Evolutionary conservation across 768 basidiomycete species (phyloP).

Genomic region (Amanita rimosa): DNA sequence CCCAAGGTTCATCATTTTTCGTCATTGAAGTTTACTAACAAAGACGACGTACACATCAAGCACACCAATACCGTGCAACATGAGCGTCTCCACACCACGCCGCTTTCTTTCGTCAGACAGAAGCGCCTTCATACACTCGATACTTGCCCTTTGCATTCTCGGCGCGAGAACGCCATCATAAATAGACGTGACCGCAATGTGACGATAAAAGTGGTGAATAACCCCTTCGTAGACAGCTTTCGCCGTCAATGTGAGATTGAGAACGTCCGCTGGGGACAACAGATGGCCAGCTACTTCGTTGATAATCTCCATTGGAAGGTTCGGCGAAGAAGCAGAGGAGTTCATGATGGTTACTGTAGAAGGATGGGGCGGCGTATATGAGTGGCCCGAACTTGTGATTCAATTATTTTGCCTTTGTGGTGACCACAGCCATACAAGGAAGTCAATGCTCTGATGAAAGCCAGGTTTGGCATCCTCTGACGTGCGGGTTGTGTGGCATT

Average conservation of each 20-base stretch:
- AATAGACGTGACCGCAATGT: neutral
- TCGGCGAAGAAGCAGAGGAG: neutral
- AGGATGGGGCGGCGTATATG: neutral
- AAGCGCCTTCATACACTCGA: neutral
- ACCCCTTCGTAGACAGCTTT: neutral
- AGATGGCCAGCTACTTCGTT: neutral
- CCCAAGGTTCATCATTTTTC: no score
- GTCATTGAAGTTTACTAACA: no score
- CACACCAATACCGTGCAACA: neutral
- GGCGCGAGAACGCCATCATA: neutral
- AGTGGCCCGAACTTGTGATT: neutral
- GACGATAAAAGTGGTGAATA: neutral
- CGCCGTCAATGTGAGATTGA: neutral
- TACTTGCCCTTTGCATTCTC: neutral
- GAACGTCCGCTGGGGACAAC: neutral
- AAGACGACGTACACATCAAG: neutral
- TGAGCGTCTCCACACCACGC: neutral
- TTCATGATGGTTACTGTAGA: neutral
- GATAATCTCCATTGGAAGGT: neutral
- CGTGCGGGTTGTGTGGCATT: neutral
- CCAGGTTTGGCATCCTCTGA: neutral
- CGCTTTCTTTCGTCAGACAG: neutral
- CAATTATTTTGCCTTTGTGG: neutral
- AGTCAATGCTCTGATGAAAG: neutral
- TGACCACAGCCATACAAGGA: neutral